Evolutionary conservation across 805 yeast genomes (phyloP), one percentile per base, ranked within the genome.

Genomic region (Zygotorulaspora danielsina): DNA sequence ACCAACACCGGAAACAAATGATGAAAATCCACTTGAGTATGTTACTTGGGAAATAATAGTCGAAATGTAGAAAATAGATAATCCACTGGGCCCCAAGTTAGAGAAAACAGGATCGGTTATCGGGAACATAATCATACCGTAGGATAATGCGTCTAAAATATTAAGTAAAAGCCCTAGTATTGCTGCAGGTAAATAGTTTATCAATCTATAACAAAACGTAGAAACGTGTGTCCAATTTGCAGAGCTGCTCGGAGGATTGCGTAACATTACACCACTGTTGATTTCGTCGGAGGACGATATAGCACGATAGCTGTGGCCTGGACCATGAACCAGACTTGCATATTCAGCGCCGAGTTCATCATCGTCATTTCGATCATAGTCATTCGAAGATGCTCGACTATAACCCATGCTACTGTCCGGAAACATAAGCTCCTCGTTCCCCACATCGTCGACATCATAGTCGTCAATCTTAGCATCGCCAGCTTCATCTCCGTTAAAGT

Each of bases 91-190:
- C 0, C 93, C 97, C 57, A 93, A 65, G 8, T 74, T 69, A 2
- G 87, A 69, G 56, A 93, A 93, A 0, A 82, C 59, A 1, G 88
- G 75, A 46, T 82, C 88, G 26, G 94, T 82, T 24, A 89, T 73
- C 0, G 98, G 98, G 65, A 93, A 93, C 70, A 93, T 78, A 57
- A 93, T 93, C 97, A 93, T 89, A 34, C 98, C 98, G 60, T 93
- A 93, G 0, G 96, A 86, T 34, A 93, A 70, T 0, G 95, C 98
- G 61, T 93, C 98, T 34, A 93, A 72, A 32, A 93, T 82, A 58
- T 93, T 93, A 31, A 93, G 69, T 32, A 93, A 64, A 0, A 87
- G 69, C 1, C 98, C 98, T 29, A 93, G 64, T 27, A 88, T 73
- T 3, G 89, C 96, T 0, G 95, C 81, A 0, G 98, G 97, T 19